Percentiles rank a stretch among this genome's conserved stretches.
Conservation (phyloP, 2,329 filamentous ascomycete species). For the Cercospora sp. region DNA sequence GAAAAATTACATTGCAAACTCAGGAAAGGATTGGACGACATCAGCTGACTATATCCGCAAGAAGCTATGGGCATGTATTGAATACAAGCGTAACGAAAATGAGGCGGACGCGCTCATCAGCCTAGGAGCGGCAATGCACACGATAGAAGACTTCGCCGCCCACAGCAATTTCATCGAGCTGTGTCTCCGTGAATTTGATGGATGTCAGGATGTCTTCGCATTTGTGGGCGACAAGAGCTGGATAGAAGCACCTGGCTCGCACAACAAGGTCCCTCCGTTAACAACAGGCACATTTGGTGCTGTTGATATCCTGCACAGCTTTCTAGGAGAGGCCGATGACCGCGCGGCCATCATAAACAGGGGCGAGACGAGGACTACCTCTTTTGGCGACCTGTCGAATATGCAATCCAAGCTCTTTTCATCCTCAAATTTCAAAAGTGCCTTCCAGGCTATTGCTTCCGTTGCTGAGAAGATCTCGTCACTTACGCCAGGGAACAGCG, state of each 20-base stretch:
- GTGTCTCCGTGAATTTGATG: slow-evolving; percentile 37
- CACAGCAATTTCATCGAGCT: slow-evolving; percentile 55
- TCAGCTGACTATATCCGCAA: slow-evolving; percentile 77
- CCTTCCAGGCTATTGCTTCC: neutral
- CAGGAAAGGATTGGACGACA: slow-evolving; percentile 73
- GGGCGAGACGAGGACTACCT: neutral
- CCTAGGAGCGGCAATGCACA: slow-evolving; percentile 73
- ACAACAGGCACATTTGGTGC: slow-evolving; percentile 54
- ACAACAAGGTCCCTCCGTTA: slow-evolving; percentile 39
- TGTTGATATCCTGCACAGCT: slow-evolving; percentile 49
- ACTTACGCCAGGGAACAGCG: neutral
- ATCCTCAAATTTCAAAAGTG: neutral
- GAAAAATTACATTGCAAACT: slow-evolving; percentile 89
- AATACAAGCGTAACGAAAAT: neutral
- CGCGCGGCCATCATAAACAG: slow-evolving; percentile 38
- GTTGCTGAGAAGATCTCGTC: neutral
- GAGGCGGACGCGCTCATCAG: slow-evolving; percentile 69
- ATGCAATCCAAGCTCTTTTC: neutral
- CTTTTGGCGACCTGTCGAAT: neutral
- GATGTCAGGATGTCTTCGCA: slow-evolving; percentile 45
- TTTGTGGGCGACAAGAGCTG: slow-evolving; percentile 47
- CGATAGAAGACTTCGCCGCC: slow-evolving; percentile 67
- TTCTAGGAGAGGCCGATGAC: slow-evolving; percentile 48
- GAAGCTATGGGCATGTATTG: slow-evolving; percentile 60
- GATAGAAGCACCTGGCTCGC: slow-evolving; percentile 38